phyloP scores from a whole-genome alignment of 495 filamentous ascomycete species.

The Neurospora tetraspora region DNA sequence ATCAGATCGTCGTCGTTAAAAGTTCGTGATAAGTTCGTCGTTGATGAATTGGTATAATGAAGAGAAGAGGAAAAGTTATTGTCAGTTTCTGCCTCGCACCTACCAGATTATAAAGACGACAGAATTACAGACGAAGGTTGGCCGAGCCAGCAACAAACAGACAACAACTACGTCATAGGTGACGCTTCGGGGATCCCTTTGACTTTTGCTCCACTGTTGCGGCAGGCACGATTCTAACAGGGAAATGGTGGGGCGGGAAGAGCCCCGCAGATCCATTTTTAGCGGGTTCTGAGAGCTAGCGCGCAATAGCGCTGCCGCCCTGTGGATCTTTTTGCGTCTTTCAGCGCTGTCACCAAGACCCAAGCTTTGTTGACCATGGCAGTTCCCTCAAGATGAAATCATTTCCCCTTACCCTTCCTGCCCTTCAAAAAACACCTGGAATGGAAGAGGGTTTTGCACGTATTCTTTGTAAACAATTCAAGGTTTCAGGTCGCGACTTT shows the following conservation, averaged over 20 bases:
- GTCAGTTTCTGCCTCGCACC: background rate
- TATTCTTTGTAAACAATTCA: background rate
- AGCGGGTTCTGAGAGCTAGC: background rate
- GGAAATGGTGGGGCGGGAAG: background rate
- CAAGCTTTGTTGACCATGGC: background rate
- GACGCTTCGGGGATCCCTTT: constrained; percentile 5
- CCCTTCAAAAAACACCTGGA: background rate
- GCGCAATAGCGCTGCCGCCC: background rate
- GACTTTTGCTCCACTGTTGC: background rate
- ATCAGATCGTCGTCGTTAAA: background rate
- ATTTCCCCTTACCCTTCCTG: background rate
- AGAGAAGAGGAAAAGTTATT: background rate
- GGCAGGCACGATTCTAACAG: background rate
- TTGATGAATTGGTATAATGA: background rate
- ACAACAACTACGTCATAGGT: constrained; percentile 17
- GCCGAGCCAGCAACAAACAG: background rate
- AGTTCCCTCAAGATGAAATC: background rate
- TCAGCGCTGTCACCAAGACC: background rate
- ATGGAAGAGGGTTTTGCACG: background rate
- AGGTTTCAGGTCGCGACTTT: background rate
- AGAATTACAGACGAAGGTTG: background rate
- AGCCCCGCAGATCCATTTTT: background rate
- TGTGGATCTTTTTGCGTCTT: background rate
- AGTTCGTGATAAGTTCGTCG: background rate
- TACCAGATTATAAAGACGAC: background rate